Evolutionary conservation across 352 stramenopile genomes (phyloP).

Genomic region (Globisporangium canariense): DNA sequence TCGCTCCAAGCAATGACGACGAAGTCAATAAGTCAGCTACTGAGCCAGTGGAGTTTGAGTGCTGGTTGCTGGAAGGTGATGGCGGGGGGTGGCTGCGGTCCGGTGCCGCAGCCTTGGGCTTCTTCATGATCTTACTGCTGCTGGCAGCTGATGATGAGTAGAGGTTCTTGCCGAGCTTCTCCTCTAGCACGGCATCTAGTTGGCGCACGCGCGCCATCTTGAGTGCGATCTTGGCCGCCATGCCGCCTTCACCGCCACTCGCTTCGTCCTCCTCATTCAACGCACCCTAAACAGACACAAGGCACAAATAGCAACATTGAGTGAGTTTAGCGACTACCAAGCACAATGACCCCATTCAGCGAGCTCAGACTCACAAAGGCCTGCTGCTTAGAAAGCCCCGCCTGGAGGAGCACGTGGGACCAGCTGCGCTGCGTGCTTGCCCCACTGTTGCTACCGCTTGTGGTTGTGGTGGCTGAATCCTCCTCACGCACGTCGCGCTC

Average conservation of each 20-base stretch:
- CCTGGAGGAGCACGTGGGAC: constrained; percentile 60
- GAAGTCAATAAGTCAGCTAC: not conserved
- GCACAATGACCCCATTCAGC: not conserved
- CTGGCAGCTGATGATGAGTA: constrained; percentile 30
- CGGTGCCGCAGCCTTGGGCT: not conserved
- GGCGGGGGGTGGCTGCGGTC: not conserved
- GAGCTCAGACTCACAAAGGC: constrained; percentile 38
- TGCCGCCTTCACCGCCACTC: constrained; percentile 18
- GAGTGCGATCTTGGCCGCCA: constrained; percentile 64
- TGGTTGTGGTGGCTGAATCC: not conserved
- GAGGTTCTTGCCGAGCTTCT: constrained; percentile 61
- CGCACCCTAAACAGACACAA: constrained; percentile 26
- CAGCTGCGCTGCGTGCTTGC: constrained; percentile 33
- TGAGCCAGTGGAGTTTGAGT: not conserved
- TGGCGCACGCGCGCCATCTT: constrained; percentile 68
- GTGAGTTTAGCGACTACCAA: not conserved
- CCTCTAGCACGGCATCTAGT: constrained; percentile 52
- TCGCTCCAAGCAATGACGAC: not conserved
- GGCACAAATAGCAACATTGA: not conserved
- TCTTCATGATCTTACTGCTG: constrained; percentile 8
- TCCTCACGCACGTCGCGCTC: constrained; percentile 40
- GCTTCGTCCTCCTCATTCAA: constrained; percentile 40
- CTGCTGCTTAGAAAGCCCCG: constrained; percentile 61
- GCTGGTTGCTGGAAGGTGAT: not conserved
- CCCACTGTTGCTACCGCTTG: not conserved